Conservation (phyloP, 139 green algal species). For the Chlorella sp. region DNA sequence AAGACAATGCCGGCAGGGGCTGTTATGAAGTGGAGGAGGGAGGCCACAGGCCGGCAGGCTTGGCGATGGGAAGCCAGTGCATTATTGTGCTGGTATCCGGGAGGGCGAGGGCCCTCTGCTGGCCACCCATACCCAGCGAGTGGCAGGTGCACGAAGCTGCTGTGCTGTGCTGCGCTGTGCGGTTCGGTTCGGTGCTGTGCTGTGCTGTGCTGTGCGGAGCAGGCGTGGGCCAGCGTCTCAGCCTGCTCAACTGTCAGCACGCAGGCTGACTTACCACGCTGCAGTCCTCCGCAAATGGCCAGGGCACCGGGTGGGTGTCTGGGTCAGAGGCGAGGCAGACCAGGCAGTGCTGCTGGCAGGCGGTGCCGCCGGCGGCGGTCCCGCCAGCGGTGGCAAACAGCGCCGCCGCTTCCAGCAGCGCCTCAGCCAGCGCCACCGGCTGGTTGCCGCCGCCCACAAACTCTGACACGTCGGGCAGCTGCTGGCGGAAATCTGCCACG, state of each 20-base stretch:
- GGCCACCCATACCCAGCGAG: too few species aligned
- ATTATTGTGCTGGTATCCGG: too few species aligned
- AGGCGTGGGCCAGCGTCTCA: not conserved
- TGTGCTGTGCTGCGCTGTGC: not conserved
- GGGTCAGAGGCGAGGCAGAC: constrained; percentile 16
- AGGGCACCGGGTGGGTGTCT: not conserved
- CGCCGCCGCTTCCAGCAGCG: not conserved
- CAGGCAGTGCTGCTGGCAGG: constrained; percentile 25
- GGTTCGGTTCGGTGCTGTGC: not conserved
- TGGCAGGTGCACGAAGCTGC: too few species aligned
- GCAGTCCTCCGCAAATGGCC: constrained; percentile 14
- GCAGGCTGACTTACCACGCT: not conserved
- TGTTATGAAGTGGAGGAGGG: not conserved
- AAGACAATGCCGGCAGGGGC: too few species aligned
- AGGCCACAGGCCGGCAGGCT: not conserved
- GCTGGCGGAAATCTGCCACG: not conserved
- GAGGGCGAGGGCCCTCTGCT: too few species aligned
- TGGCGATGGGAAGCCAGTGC: not conserved
- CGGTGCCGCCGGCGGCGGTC: not conserved
- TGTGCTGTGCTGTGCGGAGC: not conserved
- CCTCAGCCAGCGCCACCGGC: constrained; percentile 20
- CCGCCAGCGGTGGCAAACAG: constrained; percentile 6
- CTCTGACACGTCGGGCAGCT: not conserved
- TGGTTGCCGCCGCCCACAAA: constrained; percentile 21
- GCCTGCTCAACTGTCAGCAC: not conserved